A percentile compares a stretch with the other conserved stretches of the same genome.
These are phyloP conservation scores for Asterionellopsis glacialis DNA, from an alignment of 108 stramenopile genomes.

Conservation along the genomic window DNA sequence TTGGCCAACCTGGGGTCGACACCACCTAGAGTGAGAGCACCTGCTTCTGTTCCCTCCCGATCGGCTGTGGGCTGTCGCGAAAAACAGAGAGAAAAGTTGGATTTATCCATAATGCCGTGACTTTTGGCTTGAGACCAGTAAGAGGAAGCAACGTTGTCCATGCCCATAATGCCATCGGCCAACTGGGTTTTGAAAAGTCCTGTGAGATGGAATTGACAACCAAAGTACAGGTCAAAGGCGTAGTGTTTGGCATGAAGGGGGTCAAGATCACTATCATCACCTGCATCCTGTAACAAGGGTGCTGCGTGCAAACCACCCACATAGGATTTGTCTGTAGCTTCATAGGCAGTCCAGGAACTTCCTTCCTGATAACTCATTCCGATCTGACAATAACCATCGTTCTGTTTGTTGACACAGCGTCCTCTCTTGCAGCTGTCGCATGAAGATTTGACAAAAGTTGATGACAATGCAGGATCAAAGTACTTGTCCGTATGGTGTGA, in stretches of 20 bases:
- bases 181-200: constrained; percentile 87
- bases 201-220: constrained; percentile 82
- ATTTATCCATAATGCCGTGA: constrained; percentile 26
- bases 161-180: constrained; percentile 92
- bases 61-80: constrained; percentile 29
- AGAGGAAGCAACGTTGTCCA: constrained; percentile 32
- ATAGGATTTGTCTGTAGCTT: constrained; percentile 43
- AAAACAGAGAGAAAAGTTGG: constrained; percentile 61
- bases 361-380: constrained; percentile 52
- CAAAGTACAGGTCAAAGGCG: constrained; percentile 78
- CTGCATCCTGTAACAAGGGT: constrained; percentile 13
- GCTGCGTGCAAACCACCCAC: constrained; percentile 32
- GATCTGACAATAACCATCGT: constrained; percentile 18
- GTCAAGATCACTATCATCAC: constrained; percentile 22
- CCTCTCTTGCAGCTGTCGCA: constrained; percentile 26
- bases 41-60: constrained; percentile 51
- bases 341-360: constrained; percentile 51
- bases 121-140: constrained; percentile 67
- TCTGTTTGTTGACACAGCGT: constrained; percentile 17
- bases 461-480: constrained; percentile 27
- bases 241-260: constrained; percentile 40
- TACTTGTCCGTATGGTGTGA: constrained; percentile 68
- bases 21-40: constrained; percentile 87
- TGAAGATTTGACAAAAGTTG: constrained; percentile 21
- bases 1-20: constrained; percentile 71